Percentiles rank a stretch among this genome's conserved stretches.
phyloP scores from a whole-genome alignment of 805 yeast genomes.

The Candida yuanshanica region DNA sequence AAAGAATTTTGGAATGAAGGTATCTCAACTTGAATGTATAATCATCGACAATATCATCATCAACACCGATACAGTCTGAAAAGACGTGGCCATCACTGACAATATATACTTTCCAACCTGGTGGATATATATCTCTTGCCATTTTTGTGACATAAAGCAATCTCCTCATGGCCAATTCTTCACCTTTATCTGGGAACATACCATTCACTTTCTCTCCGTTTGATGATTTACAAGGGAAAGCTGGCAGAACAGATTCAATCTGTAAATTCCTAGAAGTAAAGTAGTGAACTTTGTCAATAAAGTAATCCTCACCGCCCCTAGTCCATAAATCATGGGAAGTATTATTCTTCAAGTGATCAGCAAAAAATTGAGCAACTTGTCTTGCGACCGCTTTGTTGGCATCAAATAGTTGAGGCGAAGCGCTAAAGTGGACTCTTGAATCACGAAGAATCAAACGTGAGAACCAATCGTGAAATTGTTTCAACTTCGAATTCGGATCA shows the following conservation, averaged over 20 bases:
- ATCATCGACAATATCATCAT: conserved; percentile 45
- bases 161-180: conserved; percentile 36
- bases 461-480: conserved; percentile 31
- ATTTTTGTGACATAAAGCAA: conserved; percentile 29
- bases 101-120: conserved; percentile 50
- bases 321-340: conserved; percentile 45
- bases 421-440: conserved; percentile 26
- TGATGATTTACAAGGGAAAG: conserved; percentile 63
- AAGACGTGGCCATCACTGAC: conserved; percentile 65
- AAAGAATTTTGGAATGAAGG: conserved; percentile 33
- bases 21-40: conserved; percentile 40
- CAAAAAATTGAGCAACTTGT: conserved; percentile 38
- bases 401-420: conserved; percentile 9
- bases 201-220: conserved; percentile 47
- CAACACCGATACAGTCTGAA: conserved; percentile 59
- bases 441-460: conserved; percentile 30
- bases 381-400: conserved; percentile 21
- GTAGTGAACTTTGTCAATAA: conserved; percentile 37
- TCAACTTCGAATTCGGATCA: conserved; percentile 17
- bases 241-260: conserved; percentile 55
- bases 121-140: conserved; percentile 37
- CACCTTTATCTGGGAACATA: conserved; percentile 49
- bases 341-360: conserved; percentile 40
- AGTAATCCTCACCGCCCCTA: conserved; percentile 37
- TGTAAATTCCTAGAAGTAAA: conserved; percentile 43